phyloP scores from a whole-genome alignment of 768 basidiomycete genomes.

The Auriscalpium vulgare region DNA sequence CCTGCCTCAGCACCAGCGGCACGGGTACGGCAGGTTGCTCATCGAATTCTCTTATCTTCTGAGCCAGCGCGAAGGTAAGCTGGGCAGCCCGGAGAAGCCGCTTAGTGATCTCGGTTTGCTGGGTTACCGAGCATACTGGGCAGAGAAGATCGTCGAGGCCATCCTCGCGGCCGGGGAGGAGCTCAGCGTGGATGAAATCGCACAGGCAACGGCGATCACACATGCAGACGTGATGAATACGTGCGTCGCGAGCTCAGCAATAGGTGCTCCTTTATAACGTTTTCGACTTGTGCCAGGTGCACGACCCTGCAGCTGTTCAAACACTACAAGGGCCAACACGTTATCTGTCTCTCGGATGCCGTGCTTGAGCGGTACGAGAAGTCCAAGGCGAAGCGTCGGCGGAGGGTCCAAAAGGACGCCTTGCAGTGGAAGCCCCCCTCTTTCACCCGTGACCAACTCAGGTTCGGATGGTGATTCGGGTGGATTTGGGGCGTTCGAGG shows the following conservation, averaged over 20 bases:
- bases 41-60: slow-evolving; percentile 99
- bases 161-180: slow-evolving; percentile 63
- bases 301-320: slow-evolving; percentile 93
- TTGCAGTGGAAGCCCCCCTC: slow-evolving; percentile 94
- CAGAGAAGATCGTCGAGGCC: slow-evolving; percentile 89
- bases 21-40: slow-evolving; percentile 89
- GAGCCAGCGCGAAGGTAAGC: slow-evolving; percentile 91
- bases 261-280: not conserved
- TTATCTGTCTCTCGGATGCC: slow-evolving; percentile 85
- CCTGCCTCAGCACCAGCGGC: slow-evolving; percentile 95
- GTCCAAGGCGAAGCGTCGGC: slow-evolving; percentile 65
- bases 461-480: slow-evolving; percentile 45
- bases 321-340: slow-evolving; percentile 91
- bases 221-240: slow-evolving; percentile 98
- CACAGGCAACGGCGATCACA: slow-evolving; percentile 90
- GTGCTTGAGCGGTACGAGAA: slow-evolving; percentile 90
- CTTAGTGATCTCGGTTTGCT: slow-evolving; percentile 90
- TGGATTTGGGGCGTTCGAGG: slow-evolving; percentile 14
- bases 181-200: slow-evolving; percentile 93
- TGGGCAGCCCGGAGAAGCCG: slow-evolving; percentile 97
- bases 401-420: slow-evolving; percentile 70
- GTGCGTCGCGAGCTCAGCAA: slow-evolving; percentile 42
- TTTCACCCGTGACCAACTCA: slow-evolving; percentile 82
- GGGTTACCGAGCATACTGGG: slow-evolving; percentile 94
- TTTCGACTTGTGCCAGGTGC: slow-evolving; percentile 46